Conservation (phyloP, 192 early-diverging fungal genomes). For the Pecoramyces ruminantium region DNA sequence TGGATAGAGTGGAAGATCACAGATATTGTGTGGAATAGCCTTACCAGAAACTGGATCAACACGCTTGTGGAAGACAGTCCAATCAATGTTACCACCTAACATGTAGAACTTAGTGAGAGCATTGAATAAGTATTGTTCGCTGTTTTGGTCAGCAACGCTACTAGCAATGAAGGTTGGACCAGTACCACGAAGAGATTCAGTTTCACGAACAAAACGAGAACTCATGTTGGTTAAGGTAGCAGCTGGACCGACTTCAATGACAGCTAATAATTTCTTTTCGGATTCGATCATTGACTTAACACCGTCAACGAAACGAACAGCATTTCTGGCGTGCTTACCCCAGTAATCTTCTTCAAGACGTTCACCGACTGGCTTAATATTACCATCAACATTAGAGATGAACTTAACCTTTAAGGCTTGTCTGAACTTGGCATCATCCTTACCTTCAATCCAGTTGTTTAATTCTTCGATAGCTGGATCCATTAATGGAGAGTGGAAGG, state of each 20-base stretch:
- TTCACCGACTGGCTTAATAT: not conserved
- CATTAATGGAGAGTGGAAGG: constrained; percentile 16
- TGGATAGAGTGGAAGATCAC: not conserved
- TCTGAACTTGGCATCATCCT: not conserved
- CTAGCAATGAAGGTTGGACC: not conserved
- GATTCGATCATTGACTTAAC: not conserved
- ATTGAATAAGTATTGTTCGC: not conserved
- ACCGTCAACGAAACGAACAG: not conserved
- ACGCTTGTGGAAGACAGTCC: not conserved
- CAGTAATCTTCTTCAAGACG: not conserved
- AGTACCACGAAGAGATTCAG: not conserved
- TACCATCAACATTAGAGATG: not conserved
- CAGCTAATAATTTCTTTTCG: not conserved
- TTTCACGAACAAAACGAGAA: not conserved
- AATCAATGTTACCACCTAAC: not conserved
- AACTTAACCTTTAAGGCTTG: not conserved
- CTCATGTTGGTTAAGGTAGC: not conserved
- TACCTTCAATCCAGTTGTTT: not conserved
- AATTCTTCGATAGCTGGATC: not conserved
- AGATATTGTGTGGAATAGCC: not conserved
- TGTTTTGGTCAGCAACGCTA: not conserved
- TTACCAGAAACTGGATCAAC: not conserved
- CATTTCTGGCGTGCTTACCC: not conserved
- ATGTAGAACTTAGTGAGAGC: not conserved
- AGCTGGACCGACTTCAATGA: not conserved